Conservation (phyloP, 192 early-diverging fungal species). For the Coemansia sp. region DNA sequence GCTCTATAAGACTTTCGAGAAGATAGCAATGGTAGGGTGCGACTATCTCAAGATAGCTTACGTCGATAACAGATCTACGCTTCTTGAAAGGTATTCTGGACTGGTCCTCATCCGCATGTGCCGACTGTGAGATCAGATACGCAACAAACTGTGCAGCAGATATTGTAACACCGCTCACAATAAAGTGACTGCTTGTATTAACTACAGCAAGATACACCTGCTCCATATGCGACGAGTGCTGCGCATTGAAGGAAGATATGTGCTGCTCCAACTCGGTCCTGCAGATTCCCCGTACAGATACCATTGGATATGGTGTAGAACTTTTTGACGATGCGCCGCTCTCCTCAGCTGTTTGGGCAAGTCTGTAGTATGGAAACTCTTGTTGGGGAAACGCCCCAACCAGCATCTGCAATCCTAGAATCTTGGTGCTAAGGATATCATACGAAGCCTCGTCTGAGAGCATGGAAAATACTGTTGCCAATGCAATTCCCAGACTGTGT, state of each 20-base stretch:
- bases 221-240: not conserved
- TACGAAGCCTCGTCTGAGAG: slow-evolving; percentile 79
- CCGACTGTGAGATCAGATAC: slow-evolving; percentile 7
- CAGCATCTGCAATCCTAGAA: slow-evolving; percentile 78
- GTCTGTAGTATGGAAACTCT: slow-evolving; percentile 25
- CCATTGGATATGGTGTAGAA: slow-evolving; percentile 25
- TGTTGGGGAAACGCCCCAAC: slow-evolving; percentile 79
- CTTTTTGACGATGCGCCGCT: not conserved
- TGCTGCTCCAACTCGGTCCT: slow-evolving; percentile 3
- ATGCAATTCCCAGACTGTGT: slow-evolving; percentile 88
- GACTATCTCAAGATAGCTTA: slow-evolving; percentile 79
- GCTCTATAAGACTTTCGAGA: not conserved
- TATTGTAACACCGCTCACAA: slow-evolving; percentile 20
- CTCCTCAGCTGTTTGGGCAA: not conserved
- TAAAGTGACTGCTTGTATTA: slow-evolving; percentile 22
- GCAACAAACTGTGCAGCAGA: slow-evolving; percentile 12
- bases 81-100: slow-evolving; percentile 72
- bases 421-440: slow-evolving; percentile 69
- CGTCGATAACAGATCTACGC: slow-evolving; percentile 75
- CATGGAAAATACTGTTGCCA: slow-evolving; percentile 78
- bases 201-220: slow-evolving; percentile 21
- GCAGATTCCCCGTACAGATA: slow-evolving; percentile 16
- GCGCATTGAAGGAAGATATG: slow-evolving; percentile 19
- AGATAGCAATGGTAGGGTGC: slow-evolving; percentile 69
- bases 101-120: slow-evolving; percentile 46